These are phyloP conservation scores for Sporothrix curviconia DNA, from an alignment of 2,329 filamentous ascomycete species.

Conservation along the genomic window DNA sequence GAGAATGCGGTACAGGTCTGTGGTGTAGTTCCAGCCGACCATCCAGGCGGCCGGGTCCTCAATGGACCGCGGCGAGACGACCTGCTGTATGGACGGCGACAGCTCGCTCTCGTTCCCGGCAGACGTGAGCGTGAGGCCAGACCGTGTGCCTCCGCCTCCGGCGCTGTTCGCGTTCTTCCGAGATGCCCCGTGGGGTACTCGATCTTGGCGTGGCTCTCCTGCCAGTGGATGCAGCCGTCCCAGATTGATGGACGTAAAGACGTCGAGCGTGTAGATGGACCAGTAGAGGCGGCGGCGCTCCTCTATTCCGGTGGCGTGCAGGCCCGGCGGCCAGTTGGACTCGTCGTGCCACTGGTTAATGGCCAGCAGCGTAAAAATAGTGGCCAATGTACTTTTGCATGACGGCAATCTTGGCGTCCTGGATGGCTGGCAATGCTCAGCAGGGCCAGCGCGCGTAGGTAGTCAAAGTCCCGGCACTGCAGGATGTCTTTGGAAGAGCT, in stretches of 20 bases:
- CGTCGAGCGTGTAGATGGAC: slow-evolving; percentile 52
- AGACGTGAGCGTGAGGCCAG: too few species aligned
- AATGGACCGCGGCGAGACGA: background rate
- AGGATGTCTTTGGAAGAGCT: slow-evolving; percentile 21
- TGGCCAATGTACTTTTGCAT: slow-evolving; percentile 25
- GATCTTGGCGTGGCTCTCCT: slow-evolving; percentile 41
- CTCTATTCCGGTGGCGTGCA: slow-evolving; percentile 18
- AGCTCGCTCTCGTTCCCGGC: background rate
- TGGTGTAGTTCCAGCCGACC: slow-evolving; percentile 51
- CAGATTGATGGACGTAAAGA: slow-evolving; percentile 49
- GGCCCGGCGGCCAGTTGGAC: slow-evolving; percentile 20
- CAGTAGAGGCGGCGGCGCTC: slow-evolving; percentile 35
- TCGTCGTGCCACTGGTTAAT: slow-evolving; percentile 25
- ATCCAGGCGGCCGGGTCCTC: slow-evolving; percentile 34
- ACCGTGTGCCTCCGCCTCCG: too few species aligned
- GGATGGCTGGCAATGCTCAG: slow-evolving; percentile 23
- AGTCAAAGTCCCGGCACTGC: slow-evolving; percentile 23
- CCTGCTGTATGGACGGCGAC: slow-evolving; percentile 3
- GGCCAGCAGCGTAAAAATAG: slow-evolving; percentile 23
- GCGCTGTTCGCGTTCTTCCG: slow-evolving; percentile 4
- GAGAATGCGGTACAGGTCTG: slow-evolving; percentile 49
- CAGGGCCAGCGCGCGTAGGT: slow-evolving; percentile 21
- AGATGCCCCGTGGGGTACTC: slow-evolving; percentile 36
- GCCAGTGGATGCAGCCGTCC: slow-evolving; percentile 38
- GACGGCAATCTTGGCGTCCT: slow-evolving; percentile 22